Conservation (phyloP, 2,329 filamentous ascomycete species). For the Chrysoporthe deuterocubensis region DNA sequence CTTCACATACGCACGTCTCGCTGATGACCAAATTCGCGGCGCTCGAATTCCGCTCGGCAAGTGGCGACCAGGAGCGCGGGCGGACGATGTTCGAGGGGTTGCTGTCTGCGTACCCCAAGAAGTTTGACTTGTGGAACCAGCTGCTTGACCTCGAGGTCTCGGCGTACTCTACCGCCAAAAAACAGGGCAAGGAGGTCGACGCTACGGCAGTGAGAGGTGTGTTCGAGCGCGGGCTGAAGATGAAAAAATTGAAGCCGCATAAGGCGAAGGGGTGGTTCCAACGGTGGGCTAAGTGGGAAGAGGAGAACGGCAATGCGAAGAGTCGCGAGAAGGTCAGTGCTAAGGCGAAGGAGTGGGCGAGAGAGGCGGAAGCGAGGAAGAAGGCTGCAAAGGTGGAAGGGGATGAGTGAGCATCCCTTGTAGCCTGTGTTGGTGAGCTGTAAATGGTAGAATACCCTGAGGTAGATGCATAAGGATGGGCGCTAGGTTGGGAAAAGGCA, state of each 20-base stretch:
- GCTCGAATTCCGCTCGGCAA: constrained; percentile 83
- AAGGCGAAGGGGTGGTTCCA: constrained; percentile 89
- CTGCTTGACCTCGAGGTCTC: constrained; percentile 83
- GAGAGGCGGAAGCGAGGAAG: constrained; percentile 47
- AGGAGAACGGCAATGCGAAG: constrained; percentile 71
- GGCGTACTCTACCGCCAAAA: constrained; percentile 57
- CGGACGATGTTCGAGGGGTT: constrained; percentile 93
- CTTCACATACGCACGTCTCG: constrained; percentile 63
- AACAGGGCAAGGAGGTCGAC: constrained; percentile 47
- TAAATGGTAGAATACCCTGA: constrained; percentile 4
- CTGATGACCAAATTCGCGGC: constrained; percentile 88
- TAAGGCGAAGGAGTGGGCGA: constrained; percentile 73
- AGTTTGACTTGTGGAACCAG: constrained; percentile 91
- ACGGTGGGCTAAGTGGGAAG: constrained; percentile 89
- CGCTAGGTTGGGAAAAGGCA: constrained; percentile 1
- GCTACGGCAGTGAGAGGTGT: constrained; percentile 68
- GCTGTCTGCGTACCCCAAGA: constrained; percentile 82
- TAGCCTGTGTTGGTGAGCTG: neutral
- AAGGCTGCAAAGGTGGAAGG: constrained; percentile 37
- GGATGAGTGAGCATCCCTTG: constrained; percentile 19
- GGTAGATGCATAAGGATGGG: neutral
- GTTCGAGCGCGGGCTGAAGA: constrained; percentile 77
- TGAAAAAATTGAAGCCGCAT: constrained; percentile 75
- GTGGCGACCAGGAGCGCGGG: constrained; percentile 86
- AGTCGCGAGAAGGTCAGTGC: constrained; percentile 71